Evolutionary conservation across 1,284 basidiomycete species (phyloP), one percentile per base, ranked within the genome.

Genomic region (Microbotryomycetes sp.): DNA sequence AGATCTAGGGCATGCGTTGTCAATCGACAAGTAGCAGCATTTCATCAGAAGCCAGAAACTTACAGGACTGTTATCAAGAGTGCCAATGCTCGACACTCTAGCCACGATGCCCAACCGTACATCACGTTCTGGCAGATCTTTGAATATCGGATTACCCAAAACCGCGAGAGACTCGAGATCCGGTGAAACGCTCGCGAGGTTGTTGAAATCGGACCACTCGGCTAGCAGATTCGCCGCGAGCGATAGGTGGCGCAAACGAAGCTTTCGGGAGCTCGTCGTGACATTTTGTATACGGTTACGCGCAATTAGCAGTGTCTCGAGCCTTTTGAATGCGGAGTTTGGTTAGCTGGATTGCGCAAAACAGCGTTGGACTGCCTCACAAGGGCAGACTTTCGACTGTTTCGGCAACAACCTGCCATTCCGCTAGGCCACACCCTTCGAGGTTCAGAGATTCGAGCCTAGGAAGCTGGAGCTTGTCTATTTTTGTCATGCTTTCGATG

Each of bases 161-260:
- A 86, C 71, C 49, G 80, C 79, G 49, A 90, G 77, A 16, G 79
- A 80, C 68, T 82, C 77, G 13, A 92, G 76, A 50, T 74, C 64
- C 9, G 87, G 84, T 66, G 82, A 82, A 84, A 87, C 89, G 13
- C 67, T 71, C 24, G 81, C 78, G 26, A 97, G 75, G 3, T 93
- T 88, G 54, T 96, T 77, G 64, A 82, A 81, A 16, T 24, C 28
- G 18, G 73, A 65, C 91, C 89, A 94, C 13, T 76, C 66, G 4
- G 73, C 63, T 47, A 96, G 71, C 0, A 69, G 72, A 68, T 92
- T 91, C 59, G 77, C 78, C 24, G 83, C 82, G 48, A 96, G 75
- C 3, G 82, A 81, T 13, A 93, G 76, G 65, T 85, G 79, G 71
- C 78, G 80, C 28, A 88, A 70, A 15, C 60, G 13, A 65, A 52